Evolutionary conservation across 192 early-diverging fungal genomes (phyloP), one percentile per base, ranked within the genome.

Genomic region (Mortierella claussenii): DNA sequence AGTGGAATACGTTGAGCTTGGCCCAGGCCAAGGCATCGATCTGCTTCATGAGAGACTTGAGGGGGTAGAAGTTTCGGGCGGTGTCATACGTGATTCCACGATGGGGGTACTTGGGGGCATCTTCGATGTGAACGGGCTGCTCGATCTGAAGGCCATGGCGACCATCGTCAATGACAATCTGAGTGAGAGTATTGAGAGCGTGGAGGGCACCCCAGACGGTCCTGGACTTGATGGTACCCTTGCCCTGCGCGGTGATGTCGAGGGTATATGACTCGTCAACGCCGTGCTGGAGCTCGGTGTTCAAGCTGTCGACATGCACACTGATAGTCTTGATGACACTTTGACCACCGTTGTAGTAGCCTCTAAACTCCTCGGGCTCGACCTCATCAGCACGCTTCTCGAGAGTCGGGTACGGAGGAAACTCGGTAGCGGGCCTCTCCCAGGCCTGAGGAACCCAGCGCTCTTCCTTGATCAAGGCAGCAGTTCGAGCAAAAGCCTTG

Each of bases 1-100:
- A 93, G 69, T 93, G 91, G 66, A 93, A 79, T 13, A 91, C 88
- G 37, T 93, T 93, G 60, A 92, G 65, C 85, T 93, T 92, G 79
- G 85, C 88, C 68, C 84, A 89, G 51, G 89, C 76, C 80, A 91
- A 85, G 43, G 87, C 90, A 55, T 91, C 89, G 18, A 91, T 82
- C 11, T 88, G 89, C 34, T 85, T 81, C 76, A 82, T 60, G 30
- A 92, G 79, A 27, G 73, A 75, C 30, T 78, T 69, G 36, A 92
- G 65, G 2, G 86, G 81, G 60, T 83, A 92, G 30, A 84, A 93
- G 81, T 91, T 89, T 52, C 90, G 86, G 24, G 85, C 53, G 36
- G 90, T 92, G 58, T 92, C 91, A 34, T 90, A 69, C 58, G 87
- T 23, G 15, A 93, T 55, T 20, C 92, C 92, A 59, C 92, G 89